Evolutionary conservation across 257 asterid genomes (phyloP).

Genomic region (Solanum sitiens): DNA sequence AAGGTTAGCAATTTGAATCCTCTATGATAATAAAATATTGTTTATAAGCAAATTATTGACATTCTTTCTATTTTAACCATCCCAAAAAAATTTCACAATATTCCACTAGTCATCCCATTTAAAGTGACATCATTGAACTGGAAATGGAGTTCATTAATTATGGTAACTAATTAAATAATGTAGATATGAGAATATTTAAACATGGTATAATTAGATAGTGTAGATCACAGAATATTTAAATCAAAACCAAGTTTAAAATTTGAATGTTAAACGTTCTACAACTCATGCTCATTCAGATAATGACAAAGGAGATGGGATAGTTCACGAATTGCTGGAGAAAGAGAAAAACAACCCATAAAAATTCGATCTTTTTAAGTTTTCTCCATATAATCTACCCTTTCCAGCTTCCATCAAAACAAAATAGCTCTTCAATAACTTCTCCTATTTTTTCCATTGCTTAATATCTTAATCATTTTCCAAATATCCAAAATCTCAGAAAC

Average conservation of each 20-base stretch:
- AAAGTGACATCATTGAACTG: not conserved
- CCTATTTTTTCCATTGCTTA: not conserved
- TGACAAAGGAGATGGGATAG: not conserved
- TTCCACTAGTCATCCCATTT: not conserved
- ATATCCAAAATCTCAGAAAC: not conserved
- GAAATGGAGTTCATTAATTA: not conserved
- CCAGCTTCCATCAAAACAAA: not conserved
- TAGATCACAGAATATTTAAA: not conserved
- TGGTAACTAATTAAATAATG: not conserved
- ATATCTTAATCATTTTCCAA: not conserved
- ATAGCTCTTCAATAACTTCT: not conserved
- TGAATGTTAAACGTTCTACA: not conserved
- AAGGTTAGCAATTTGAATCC: not conserved
- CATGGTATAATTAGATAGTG: not conserved
- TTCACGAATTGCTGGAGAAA: not conserved
- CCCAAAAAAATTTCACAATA: not conserved
- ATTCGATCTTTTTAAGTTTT: not conserved
- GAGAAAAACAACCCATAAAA: not conserved
- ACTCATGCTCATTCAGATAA: not conserved
- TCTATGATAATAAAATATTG: not conserved
- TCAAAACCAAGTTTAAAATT: not conserved
- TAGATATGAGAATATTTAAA: not conserved
- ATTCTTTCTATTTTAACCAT: not conserved
- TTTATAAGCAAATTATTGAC: not conserved
- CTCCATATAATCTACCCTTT: not conserved